Evolutionary conservation across 345 rosid species (phyloP).

Genomic region (Hibiscus syriacus): DNA sequence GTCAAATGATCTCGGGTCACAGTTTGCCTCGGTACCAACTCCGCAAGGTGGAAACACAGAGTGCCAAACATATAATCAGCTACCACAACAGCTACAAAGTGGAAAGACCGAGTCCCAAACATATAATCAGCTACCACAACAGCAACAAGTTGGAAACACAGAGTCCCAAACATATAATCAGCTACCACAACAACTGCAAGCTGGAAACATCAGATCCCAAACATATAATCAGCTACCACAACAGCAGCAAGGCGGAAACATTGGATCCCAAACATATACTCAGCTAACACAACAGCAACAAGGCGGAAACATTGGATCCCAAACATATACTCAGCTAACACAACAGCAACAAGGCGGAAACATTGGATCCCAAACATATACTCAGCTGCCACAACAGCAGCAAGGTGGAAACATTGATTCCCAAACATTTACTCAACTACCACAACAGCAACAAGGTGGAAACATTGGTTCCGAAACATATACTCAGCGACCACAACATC

Average conservation of each 20-base stretch:
- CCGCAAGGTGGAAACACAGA: slow-evolving; percentile 20
- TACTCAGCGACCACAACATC: slow-evolving; percentile 1
- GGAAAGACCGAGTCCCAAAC: slow-evolving; percentile 14
- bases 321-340: too few relatives aligned
- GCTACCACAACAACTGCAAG: slow-evolving; percentile 12
- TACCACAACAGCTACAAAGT: slow-evolving; percentile 14
- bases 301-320: too few relatives aligned
- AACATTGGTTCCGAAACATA: slow-evolving; percentile 15
- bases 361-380: slow-evolving; percentile 18
- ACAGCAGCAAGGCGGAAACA: neutral
- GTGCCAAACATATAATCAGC: slow-evolving; percentile 8
- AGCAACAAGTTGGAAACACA: slow-evolving; percentile 15
- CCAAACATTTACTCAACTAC: slow-evolving; percentile 9
- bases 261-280: neutral
- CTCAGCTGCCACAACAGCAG: neutral
- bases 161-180: slow-evolving; percentile 16
- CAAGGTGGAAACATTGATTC: slow-evolving; percentile 19
- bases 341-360: slow-evolving; percentile 14
- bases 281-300: neutral
- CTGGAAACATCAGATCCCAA: neutral
- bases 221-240: neutral
- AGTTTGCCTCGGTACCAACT: slow-evolving; percentile 14
- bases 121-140: slow-evolving; percentile 5
- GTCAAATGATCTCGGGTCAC: neutral
- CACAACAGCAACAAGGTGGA: slow-evolving; percentile 18